A percentile compares a stretch with the other conserved stretches of the same genome.
phyloP scores from a whole-genome alignment of 768 basidiomycete genomes.

The Lyophyllum shimeji region DNA sequence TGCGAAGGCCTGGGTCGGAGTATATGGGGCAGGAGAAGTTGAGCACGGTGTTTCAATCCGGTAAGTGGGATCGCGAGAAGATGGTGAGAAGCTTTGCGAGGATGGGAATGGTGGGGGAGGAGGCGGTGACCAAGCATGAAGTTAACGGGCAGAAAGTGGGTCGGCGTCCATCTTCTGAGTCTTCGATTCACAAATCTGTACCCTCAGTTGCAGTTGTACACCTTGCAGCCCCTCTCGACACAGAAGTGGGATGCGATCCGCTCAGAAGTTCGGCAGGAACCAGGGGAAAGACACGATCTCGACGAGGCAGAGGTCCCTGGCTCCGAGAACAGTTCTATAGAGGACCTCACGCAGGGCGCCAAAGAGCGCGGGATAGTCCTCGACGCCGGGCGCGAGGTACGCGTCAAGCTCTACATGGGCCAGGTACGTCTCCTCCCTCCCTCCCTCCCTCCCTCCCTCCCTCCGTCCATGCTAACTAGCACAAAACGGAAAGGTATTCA shows the following conservation, averaged over 20 bases:
- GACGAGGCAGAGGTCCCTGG: constrained; percentile 26
- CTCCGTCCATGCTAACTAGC: neutral
- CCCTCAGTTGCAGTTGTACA: constrained; percentile 37
- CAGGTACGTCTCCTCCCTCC: constrained; percentile 46
- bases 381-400: constrained; percentile 66
- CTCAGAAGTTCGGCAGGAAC: constrained; percentile 28
- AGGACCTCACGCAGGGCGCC: constrained; percentile 32
- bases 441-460: constrained; percentile 1
- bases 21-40: constrained; percentile 36
- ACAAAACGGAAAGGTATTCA: constrained; percentile 49
- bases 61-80: constrained; percentile 70
- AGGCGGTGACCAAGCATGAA: constrained; percentile 24
- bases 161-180: neutral
- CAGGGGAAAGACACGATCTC: constrained; percentile 16
- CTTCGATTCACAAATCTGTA: neutral
- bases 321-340: constrained; percentile 45
- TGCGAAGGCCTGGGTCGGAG: constrained; percentile 32
- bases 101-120: constrained; percentile 42
- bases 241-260: constrained; percentile 42
- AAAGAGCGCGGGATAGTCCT: constrained; percentile 51
- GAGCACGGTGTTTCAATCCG: constrained; percentile 45
- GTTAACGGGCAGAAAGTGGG: constrained; percentile 34
- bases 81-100: constrained; percentile 79
- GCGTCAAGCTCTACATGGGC: constrained; percentile 72
- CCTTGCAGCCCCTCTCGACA: constrained; percentile 45